Evolutionary conservation across 164 flowering plant species (phyloP).

Genomic region (Umbilicus rupestris): DNA sequence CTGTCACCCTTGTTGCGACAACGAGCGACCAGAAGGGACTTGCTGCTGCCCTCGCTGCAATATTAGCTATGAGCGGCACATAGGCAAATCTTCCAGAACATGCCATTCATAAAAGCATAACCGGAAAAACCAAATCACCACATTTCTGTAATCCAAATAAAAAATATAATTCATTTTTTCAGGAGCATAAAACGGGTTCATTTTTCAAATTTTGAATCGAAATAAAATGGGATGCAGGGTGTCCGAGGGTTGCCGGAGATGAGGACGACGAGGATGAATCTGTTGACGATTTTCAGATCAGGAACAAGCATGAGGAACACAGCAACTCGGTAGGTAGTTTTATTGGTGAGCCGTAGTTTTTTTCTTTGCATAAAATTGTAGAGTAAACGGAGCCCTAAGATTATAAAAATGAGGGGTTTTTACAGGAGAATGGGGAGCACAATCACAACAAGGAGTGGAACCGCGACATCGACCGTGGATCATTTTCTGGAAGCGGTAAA

Average conservation of each 20-base stretch:
- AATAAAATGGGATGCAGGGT: too few species aligned
- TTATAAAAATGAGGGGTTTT: too few species aligned
- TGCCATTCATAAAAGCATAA: too few species aligned
- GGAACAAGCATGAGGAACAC: slow-evolving; percentile 20
- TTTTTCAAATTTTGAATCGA: too few species aligned
- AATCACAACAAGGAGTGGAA: slow-evolving; percentile 35
- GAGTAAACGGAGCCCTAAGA: neutral
- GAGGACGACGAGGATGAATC: slow-evolving; percentile 81
- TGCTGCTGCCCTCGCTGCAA: slow-evolving; percentile 66
- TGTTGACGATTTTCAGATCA: slow-evolving; percentile 61
- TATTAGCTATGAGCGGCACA: slow-evolving; percentile 38
- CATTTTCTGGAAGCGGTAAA: slow-evolving; percentile 72
- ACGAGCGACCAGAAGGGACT: slow-evolving; percentile 65
- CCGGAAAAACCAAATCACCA: neutral
- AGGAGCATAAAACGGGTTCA: too few species aligned
- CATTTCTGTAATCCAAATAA: too few species aligned
- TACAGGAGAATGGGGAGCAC: slow-evolving; percentile 70
- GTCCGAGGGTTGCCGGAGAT: slow-evolving; percentile 72
- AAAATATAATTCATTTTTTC: too few species aligned
- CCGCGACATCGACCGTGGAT: slow-evolving; percentile 47
- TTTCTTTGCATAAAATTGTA: too few species aligned
- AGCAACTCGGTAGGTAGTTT: slow-evolving; percentile 32
- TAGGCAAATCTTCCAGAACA: too few species aligned
- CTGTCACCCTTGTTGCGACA: slow-evolving; percentile 59
- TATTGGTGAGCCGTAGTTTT: neutral